Evolutionary conservation across 176 grass and related monocot species (phyloP), one percentile per base, ranked within the genome.

Genomic region (Bolboschoenus planiculmis): DNA sequence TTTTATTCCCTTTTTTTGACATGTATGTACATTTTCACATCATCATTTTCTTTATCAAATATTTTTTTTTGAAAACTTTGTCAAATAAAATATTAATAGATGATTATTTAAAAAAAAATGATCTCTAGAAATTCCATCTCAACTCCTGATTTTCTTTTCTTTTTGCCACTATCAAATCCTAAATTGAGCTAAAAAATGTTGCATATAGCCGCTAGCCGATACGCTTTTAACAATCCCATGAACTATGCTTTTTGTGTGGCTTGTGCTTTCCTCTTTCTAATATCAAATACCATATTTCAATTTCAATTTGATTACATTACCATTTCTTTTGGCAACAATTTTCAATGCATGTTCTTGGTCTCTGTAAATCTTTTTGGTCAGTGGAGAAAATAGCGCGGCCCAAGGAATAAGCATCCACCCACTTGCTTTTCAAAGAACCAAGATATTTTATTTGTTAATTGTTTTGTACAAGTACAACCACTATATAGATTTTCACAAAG

Each of bases 311-410:
- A 4, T 4, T 61, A 61, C 10, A 61, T 0, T 30, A 27, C 58
- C 14, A 37, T 66, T 36, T 80, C 65, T 58, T 55, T 59, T 40
- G 7, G 31, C 31, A 55, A 37, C 47, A 80, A 33, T 13, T 58
- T 80, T 80, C 15, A 56, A 56, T 30, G 18, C 78, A 39, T 59
- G 53, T 58, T 36, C 78, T 80, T 80, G 78, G 53, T 54, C 11
- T 56, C 3, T 80, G 29, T 37, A 59, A 80, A 56, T 39, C 21
- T 21, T 56, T 55, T 78, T 47, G 3, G 24, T 55, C 46, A 31
- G 30, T 80, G 31, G 10, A 21, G 27, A 80, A 80, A 58, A 24
- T 80, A 80, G 8, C 4, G 65, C 65, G 65, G 36, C 36, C 36
- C 65, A 70, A 70, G 65, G 35, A 48, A 48, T 48, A 48, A 7